Conservation (phyloP, 2,329 filamentous ascomycete genomes). For the Trichoderma sp. region DNA sequence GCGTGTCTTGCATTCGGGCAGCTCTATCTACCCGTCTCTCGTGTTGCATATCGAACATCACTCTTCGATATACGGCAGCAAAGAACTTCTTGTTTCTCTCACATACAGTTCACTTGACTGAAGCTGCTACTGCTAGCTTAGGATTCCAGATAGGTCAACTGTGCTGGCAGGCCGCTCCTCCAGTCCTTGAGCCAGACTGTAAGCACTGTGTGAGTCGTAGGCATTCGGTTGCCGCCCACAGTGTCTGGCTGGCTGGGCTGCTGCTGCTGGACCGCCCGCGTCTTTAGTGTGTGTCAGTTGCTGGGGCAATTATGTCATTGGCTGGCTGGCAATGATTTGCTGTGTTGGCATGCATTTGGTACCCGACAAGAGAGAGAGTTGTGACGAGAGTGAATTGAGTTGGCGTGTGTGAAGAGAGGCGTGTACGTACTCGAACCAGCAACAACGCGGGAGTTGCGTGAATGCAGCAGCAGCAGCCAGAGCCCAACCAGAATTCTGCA, state of each 20-base stretch:
- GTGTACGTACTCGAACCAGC: conserved; percentile 19
- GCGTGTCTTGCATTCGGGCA: too few relatives aligned
- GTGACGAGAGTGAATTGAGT: conserved; percentile 30
- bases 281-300: conserved; percentile 33
- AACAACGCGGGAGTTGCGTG: conserved; percentile 28
- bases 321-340: conserved; percentile 16
- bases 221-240: conserved; percentile 24
- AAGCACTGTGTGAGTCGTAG: conserved; percentile 20
- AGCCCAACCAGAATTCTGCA: conserved; percentile 38
- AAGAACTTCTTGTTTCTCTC: too few relatives aligned
- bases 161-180: too few relatives aligned
- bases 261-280: neutral
- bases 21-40: too few relatives aligned
- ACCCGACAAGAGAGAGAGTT: conserved; percentile 28
- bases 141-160: neutral
- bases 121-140: neutral
- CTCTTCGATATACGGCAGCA: too few relatives aligned
- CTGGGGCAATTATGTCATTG: conserved; percentile 39
- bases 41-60: too few relatives aligned
- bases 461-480: conserved; percentile 22
- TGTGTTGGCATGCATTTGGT: conserved; percentile 13
- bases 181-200: conserved; percentile 2
- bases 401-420: conserved; percentile 10
- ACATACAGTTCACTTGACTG: too few relatives aligned
- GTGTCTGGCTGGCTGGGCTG: conserved; percentile 23